phyloP scores from a whole-genome alignment of 345 rosid genomes.

The Pistacia vera region DNA sequence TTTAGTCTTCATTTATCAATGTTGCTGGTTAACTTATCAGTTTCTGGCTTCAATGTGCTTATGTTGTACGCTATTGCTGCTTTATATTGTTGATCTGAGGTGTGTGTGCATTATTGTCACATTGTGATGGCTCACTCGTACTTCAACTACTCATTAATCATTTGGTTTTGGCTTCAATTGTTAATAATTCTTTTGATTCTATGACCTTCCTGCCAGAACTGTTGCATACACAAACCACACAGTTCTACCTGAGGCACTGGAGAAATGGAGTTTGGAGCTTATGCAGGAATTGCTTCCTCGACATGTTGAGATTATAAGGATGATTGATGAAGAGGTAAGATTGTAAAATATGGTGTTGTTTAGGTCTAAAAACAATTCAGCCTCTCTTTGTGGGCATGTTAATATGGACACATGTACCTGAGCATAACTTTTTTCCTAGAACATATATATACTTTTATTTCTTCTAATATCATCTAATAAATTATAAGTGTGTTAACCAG shows the following conservation, averaged over 20 bases:
- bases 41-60: too few relatives aligned
- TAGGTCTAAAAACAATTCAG: not conserved
- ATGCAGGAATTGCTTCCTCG: constrained; percentile 55
- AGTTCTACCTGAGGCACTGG: constrained; percentile 55
- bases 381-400: not conserved
- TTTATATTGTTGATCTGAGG: too few relatives aligned
- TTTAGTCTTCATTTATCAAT: too few relatives aligned
- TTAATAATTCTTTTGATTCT: constrained; percentile 3
- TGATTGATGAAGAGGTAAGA: constrained; percentile 51
- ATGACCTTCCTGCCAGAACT: constrained; percentile 31
- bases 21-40: too few relatives aligned
- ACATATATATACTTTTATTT: not conserved
- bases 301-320: constrained; percentile 51
- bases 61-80: too few relatives aligned
- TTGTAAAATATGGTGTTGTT: not conserved
- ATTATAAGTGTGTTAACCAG: constrained; percentile 20
- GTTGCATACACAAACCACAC: constrained; percentile 59
- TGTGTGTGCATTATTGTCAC: too few relatives aligned
- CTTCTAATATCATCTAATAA: not conserved
- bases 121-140: too few relatives aligned
- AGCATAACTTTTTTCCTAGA: constrained; percentile 6
- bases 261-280: constrained; percentile 58
- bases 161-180: not conserved
- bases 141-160: not conserved
- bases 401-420: not conserved